Base-by-base conservation (phyloP, 2,329 filamentous ascomycete species). In the Penicillium aurantiogriseum region DNA sequence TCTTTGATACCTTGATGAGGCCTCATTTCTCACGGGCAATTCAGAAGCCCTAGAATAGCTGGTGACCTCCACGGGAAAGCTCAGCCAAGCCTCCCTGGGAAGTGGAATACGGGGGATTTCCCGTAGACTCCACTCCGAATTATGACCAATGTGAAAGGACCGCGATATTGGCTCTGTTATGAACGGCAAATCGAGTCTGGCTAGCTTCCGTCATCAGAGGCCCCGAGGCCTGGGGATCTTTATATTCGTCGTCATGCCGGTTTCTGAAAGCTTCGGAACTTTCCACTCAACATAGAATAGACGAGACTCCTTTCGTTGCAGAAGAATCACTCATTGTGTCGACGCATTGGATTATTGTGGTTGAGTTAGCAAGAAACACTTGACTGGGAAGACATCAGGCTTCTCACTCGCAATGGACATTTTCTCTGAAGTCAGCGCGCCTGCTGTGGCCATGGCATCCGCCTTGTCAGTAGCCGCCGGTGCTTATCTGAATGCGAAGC, bases 401-500 rank as follows among this genome's bases (percentile, higher is more conserved):
- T 27, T 44, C 17, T 25, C 23, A 11, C 15, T 29, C n/a, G 4
- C 49, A 19, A 73, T 74, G 71, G 69, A 70, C 8, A 21, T 69
- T 13, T 52, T 74, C 38, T 67, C 71, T 13, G 69, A 71, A 33
- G 58, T 68, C 19, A 60, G 64, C 36, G 60, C 51, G 48, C 67
- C 72, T 27, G 62, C 71, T 2, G 51, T 74, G 64, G 71, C 70
- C 5, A 60, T 72, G 51, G 70, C 69, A 23, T 74, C 74, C 4
- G 74, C 74, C 25, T 57, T 76, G 21, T 63, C 73, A 0, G 63
- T 71, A 2, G 71, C 74, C 5, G 69, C 70, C 2, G 73, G 70
- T 5, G 74, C 74, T 19, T 80, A 80, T 59, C 58, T 79, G 13
- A 77, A 80, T 66, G 78, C 77, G 6, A 79, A 75, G 57, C 69